Conservation (phyloP, 2,329 filamentous ascomycete genomes). For the Monilinia polystroma region DNA sequence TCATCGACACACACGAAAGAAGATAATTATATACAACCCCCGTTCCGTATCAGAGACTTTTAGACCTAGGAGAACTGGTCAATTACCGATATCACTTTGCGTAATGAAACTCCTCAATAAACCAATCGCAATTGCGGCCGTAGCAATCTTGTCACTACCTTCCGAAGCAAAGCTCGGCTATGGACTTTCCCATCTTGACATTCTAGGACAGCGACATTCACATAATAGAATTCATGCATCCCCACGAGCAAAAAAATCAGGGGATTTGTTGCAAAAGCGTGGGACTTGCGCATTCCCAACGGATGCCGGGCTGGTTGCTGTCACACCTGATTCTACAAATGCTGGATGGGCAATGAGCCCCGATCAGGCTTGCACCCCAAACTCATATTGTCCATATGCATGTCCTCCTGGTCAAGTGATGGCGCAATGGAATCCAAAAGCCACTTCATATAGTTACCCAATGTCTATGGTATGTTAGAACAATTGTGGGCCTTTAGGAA, state of each 20-base stretch:
- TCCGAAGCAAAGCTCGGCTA: constrained; percentile 36
- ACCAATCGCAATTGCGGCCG: constrained; percentile 50
- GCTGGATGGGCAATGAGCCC: constrained; percentile 79
- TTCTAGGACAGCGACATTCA: constrained; percentile 33
- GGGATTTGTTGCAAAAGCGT: constrained; percentile 34
- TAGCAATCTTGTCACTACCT: constrained; percentile 46
- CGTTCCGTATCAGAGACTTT: background rate
- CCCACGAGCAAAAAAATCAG: constrained; percentile 30
- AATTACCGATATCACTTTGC: constrained; percentile 27
- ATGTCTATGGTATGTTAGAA: constrained; percentile 63
- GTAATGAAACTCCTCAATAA: constrained; percentile 56
- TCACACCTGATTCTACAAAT: constrained; percentile 65
- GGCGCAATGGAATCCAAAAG: constrained; percentile 73
- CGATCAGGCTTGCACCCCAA: constrained; percentile 65
- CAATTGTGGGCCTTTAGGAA: background rate
- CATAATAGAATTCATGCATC: constrained; percentile 35
- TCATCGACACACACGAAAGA: background rate
- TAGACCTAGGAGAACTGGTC: constrained; percentile 15
- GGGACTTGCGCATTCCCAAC: constrained; percentile 63
- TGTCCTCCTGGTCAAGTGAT: constrained; percentile 74
- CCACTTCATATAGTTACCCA: constrained; percentile 65
- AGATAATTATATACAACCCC: background rate
- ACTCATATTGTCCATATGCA: constrained; percentile 72
- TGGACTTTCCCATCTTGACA: constrained; percentile 34
- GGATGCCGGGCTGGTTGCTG: constrained; percentile 63